Base-by-base conservation (phyloP, 1,284 basidiomycete genomes). In the Xerocomus amazonicus region DNA sequence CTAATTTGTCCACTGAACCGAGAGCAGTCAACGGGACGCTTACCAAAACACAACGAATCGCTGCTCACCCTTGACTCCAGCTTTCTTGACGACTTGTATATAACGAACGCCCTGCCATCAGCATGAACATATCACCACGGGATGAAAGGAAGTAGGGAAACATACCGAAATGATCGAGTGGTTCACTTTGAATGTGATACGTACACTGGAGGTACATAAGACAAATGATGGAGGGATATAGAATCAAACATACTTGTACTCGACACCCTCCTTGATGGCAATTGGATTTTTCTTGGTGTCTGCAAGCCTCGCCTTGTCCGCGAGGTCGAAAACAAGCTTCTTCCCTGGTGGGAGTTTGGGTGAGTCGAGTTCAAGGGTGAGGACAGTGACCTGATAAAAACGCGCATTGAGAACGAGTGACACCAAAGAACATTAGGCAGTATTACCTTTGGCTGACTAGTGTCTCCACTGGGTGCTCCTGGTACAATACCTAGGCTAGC, bases 401-500 rank as follows among this genome's bases (percentile, higher is more conserved):
- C 36, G 35, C 33, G 13, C 46, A 42, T 52, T 57, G 45, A 38
- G 41, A 14, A 43, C 35, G 49, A 48, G 50, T 34, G 51, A 44
- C 49, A 46, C 44, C n/a, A 39, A 39, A 33, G 46, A 31, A 35
- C 40, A 33, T 35, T n/a, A 2, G 33, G 36, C 50, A n/a, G n/a
- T n/a, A 38, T 47, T 54, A 85, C 88, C 78, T 87, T 88, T 52
- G 89, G 85, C 13, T 79, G 82, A 58, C 54, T 68, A 19, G 74
- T 70, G 41, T 69, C 61, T 23, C 63, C 68, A 6, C 57, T 44
- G 23, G 71, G 43, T 14, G 61, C 75, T 45, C 78, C 83, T 19
- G 84, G 77, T 42, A 78, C 79, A 57, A 95, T 84, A 47, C 93
- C 93, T 32, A 96, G 77, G 54, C 86, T 92, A 23, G 89, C 90